These are phyloP conservation scores for Hericium erinaceus DNA, from an alignment of 768 basidiomycete species.

Conservation along the genomic window DNA sequence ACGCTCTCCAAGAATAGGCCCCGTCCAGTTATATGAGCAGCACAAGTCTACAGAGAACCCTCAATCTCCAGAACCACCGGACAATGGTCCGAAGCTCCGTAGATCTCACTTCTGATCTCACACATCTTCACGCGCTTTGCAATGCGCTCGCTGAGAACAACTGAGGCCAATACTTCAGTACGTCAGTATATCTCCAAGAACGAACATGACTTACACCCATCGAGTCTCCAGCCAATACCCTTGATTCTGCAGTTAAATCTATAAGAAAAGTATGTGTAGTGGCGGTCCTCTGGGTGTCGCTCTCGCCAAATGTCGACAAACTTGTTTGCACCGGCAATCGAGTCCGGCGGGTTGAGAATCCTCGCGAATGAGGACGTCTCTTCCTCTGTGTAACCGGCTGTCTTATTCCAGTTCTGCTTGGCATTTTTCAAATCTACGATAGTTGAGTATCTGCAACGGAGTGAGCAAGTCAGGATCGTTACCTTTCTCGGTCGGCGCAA, in stretches of 20 bases:
- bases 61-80: slow-evolving; percentile 69
- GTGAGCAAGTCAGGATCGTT: background rate
- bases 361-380: slow-evolving; percentile 70
- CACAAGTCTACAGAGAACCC: background rate
- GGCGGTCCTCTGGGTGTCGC: slow-evolving; percentile 53
- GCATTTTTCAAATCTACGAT: slow-evolving; percentile 56
- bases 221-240: slow-evolving; percentile 81
- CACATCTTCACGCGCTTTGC: slow-evolving; percentile 62
- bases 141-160: slow-evolving; percentile 67
- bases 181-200: background rate
- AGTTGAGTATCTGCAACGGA: background rate
- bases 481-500: slow-evolving; percentile 73
- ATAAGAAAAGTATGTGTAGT: slow-evolving; percentile 82
- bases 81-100: slow-evolving; percentile 82
- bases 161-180: slow-evolving; percentile 27
- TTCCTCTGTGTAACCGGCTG: slow-evolving; percentile 73
- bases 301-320: slow-evolving; percentile 80
- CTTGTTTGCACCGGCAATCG: slow-evolving; percentile 22
- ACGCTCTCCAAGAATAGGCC: background rate
- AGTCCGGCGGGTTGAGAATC: slow-evolving; percentile 47
- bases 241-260: slow-evolving; percentile 73
- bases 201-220: slow-evolving; percentile 51
- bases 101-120: slow-evolving; percentile 79
- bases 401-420: slow-evolving; percentile 80
- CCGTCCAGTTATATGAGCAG: background rate